Evolutionary conservation across 1,139 yeast genomes (phyloP).

Genomic region (Yamadazyma mexicana): DNA sequence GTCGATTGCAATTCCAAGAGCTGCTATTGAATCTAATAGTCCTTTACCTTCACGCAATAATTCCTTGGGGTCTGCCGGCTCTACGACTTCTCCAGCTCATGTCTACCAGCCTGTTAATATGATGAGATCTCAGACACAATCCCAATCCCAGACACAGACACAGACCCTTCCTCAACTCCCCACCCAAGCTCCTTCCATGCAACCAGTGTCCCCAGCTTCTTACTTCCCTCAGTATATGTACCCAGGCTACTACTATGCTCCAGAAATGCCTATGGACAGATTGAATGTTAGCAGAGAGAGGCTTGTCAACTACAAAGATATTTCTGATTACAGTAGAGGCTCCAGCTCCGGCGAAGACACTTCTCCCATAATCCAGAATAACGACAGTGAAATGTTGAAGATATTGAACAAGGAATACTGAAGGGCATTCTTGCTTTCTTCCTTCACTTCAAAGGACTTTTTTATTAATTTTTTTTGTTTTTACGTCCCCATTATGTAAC

Average conservation of each 20-base stretch:
- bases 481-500: neutral
- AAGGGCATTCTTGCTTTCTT: too few relatives aligned
- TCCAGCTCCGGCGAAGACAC: conserved; percentile 1
- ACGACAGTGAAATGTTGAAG: conserved; percentile 15
- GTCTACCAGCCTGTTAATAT: neutral
- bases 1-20: neutral
- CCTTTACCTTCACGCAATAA: neutral
- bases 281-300: neutral
- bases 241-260: neutral
- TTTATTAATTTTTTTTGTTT: too few relatives aligned
- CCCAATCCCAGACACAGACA: neutral
- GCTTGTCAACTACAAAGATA: neutral
- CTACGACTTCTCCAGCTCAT: conserved; percentile 1
- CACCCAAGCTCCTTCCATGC: neutral
- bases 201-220: neutral
- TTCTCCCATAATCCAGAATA: conserved; percentile 8
- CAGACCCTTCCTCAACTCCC: neutral
- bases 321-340: neutral
- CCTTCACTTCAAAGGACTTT: too few relatives aligned
- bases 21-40: neutral
- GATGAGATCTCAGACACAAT: conserved; percentile 1
- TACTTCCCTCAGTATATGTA: neutral
- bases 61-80: neutral
- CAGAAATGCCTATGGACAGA: neutral
- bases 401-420: conserved; percentile 15